phyloP scores from a whole-genome alignment of 768 basidiomycete species.

The Rhodotorula babjevae region DNA sequence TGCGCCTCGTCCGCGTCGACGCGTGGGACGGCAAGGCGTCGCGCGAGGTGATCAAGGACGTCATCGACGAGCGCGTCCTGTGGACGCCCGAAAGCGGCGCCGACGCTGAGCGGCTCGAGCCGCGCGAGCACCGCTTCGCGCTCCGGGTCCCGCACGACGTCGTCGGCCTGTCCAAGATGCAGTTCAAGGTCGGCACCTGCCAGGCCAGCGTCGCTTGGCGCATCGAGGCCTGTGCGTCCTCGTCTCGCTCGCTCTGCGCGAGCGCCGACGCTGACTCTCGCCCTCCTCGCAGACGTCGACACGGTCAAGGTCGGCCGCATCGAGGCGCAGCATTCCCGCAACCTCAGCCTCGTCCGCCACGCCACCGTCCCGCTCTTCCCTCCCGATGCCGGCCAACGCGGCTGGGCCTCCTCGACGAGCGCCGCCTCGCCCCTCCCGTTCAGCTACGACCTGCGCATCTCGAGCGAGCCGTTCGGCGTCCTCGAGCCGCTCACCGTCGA shows the following conservation, averaged over 20 bases:
- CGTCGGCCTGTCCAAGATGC: neutral
- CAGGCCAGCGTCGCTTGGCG: neutral
- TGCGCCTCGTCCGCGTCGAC: constrained; percentile 17
- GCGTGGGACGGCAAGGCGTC: neutral
- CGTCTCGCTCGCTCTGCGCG: neutral
- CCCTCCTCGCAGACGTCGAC: neutral
- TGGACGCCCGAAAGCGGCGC: neutral
- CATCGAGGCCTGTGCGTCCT: neutral
- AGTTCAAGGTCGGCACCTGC: neutral
- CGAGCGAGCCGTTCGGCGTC: constrained; percentile 6
- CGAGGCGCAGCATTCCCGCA: neutral
- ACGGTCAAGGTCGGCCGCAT: neutral
- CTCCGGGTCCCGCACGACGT: neutral
- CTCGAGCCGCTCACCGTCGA: constrained; percentile 8
- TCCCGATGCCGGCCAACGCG: neutral
- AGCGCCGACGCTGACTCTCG: neutral
- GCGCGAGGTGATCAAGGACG: neutral
- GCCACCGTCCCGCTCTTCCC: neutral
- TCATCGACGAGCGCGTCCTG: neutral
- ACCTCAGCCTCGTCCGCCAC: neutral
- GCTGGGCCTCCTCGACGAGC: neutral
- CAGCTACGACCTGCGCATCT: constrained; percentile 17
- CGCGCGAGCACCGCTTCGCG: neutral
- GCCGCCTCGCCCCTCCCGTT: neutral
- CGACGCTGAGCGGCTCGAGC: neutral